These are phyloP conservation scores for Terana coerulea DNA, from an alignment of 768 basidiomycete species.

Conservation along the genomic window DNA sequence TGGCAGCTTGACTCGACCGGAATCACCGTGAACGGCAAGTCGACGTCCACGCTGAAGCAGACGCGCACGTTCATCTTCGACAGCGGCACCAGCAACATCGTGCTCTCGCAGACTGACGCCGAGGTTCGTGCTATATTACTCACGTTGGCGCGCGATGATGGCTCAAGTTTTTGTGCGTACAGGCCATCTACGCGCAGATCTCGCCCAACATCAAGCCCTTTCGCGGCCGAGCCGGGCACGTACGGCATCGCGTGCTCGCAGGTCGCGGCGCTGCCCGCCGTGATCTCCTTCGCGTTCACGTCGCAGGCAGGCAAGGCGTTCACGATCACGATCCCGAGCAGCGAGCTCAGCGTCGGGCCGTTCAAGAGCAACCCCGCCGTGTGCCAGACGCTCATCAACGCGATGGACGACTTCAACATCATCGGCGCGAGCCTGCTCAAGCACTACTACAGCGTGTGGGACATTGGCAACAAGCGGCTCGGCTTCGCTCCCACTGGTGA, in stretches of 20 bases:
- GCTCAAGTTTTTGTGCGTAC: not conserved
- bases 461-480: constrained; percentile 44
- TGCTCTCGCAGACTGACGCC: constrained; percentile 46
- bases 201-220: constrained; percentile 54
- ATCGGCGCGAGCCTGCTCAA: constrained; percentile 55
- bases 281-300: constrained; percentile 52
- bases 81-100: constrained; percentile 53
- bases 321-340: constrained; percentile 55
- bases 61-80: constrained; percentile 50
- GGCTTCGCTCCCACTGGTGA: constrained; percentile 48
- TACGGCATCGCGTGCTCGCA: constrained; percentile 51
- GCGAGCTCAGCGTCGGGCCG: constrained; percentile 54
- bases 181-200: constrained; percentile 56
- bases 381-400: constrained; percentile 59
- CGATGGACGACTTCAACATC: constrained; percentile 46
- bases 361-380: constrained; percentile 45
- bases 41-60: constrained; percentile 37
- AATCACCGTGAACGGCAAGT: constrained; percentile 51
- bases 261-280: constrained; percentile 44
- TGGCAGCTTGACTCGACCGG: constrained; percentile 46
- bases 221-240: constrained; percentile 47
- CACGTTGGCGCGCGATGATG: too few relatives aligned
- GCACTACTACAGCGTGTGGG: constrained; percentile 60
- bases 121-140: constrained; percentile 31
- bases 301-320: constrained; percentile 44